Evolutionary conservation across 257 asterid genomes (phyloP), one percentile per base, ranked within the genome.

Genomic region (Henckelia pumila): DNA sequence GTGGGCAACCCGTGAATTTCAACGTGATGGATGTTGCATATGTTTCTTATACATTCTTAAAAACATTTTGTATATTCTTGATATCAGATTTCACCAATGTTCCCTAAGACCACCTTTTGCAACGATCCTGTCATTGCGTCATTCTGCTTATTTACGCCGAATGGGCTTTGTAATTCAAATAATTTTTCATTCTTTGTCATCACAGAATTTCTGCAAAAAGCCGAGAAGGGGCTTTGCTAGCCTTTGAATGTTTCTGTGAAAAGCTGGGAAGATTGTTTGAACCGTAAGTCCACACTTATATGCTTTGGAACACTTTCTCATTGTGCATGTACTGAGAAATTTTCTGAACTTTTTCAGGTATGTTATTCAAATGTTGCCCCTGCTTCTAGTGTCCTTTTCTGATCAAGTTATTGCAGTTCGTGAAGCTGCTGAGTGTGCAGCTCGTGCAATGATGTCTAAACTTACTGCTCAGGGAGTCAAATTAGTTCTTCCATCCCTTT

Each of bases 401-500:
- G 97, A 93, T 77, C 99, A 75, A 88, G 99, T 93, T 63, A 67
- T 90, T 78, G 99, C 99, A 60, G 97, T 93, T 73, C 87, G 99
- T 80, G 99, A 93, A 64, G 99, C 96, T 72, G 96, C 99, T 63
- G 99, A 93, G 78, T 84, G 97, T 68, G 99, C 99, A 61, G 97
- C 99, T 71, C 99, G 99, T 70, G 97, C 99, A 59, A 93, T 93
- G 99, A 93, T 93, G 99, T 90, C 99, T 75, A 88, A 91, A 73
- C 94, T 93, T 63, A 90, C 87, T 78, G 96, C 88, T 78, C 97
- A 85, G 62, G 99, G 99, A 82, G 99, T 93, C 80, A 93, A 93
- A 78, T 95, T 90, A 53, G 88, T 93, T 82, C 95, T 93, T 74
- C 99, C 99, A 19, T 89, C 97, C n/a, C 99, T 93, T 76, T 75